phyloP scores from a whole-genome alignment of 176 grass and related monocot genomes.

The Zea mays region Zm-B73-REFERENCE-NAM-5.0 NC_050104.1:78588501-78589000 shows the following conservation, averaged over 20 bases:
- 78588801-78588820: slow-evolving; percentile 20
- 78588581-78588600: too few relatives aligned
- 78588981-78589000: background rate
- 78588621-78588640: too few relatives aligned
- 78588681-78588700: background rate
- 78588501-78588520: too few relatives aligned
- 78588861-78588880: slow-evolving; percentile 2
- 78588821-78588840: slow-evolving; percentile 38
- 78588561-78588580: too few relatives aligned
- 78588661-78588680: too few relatives aligned
- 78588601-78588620: too few relatives aligned
- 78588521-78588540: too few relatives aligned
- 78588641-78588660: too few relatives aligned
- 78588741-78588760: background rate
- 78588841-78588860: slow-evolving; percentile 35
- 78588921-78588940: background rate
- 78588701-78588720: slow-evolving; percentile 25
- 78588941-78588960: background rate
- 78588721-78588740: slow-evolving; percentile 43
- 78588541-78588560: too few relatives aligned
- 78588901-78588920: background rate
- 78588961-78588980: slow-evolving; percentile 9
- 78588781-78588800: background rate
- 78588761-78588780: slow-evolving; percentile 14
- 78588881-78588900: slow-evolving; percentile 15